Percentiles rank a stretch among this genome's conserved stretches.
Evolutionary conservation across 345 rosid species (phyloP).

Genomic region (Aquilaria malaccensis): DNA sequence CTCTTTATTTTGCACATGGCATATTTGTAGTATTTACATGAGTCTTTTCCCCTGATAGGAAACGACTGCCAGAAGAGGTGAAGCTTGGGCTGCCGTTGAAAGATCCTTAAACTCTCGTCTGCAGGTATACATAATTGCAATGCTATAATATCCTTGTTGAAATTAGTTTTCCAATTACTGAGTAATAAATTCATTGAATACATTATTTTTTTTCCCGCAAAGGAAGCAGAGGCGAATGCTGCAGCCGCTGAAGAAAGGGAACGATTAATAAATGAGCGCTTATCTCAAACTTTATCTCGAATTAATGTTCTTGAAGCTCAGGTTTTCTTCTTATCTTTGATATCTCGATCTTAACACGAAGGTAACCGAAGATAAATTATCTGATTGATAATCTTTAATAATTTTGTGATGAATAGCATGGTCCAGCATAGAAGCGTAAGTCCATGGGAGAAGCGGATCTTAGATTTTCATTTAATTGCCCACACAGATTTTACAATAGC

Average conservation of each 20-base stretch:
- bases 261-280: conserved; percentile 81
- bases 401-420: no score
- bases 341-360: no score
- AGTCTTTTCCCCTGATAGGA: conserved; percentile 43
- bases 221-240: conserved; percentile 96
- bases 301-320: conserved; percentile 98
- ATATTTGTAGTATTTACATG: conserved; percentile 1
- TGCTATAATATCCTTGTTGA: conserved; percentile 3
- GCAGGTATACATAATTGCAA: conserved; percentile 49
- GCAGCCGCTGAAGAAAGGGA: conserved; percentile 94
- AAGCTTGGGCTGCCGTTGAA: conserved; percentile 98
- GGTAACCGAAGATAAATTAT: no score
- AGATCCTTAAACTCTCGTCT: conserved; percentile 80
- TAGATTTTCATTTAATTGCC: no score
- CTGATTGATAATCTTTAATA: no score
- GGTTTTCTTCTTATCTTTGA: conserved; percentile 34
- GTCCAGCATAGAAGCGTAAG: no score
- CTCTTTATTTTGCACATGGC: conserved; percentile 6
- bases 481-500: no score
- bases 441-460: no score
- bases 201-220: conserved; percentile 5
- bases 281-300: conserved; percentile 92
- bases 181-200: conserved; percentile 6
- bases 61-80: conserved; percentile 81
- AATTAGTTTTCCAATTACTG: not conserved